These are phyloP conservation scores for Scytalidium sp. DNA, from an alignment of 2,329 filamentous ascomycete species.

Conservation along the genomic window DNA sequence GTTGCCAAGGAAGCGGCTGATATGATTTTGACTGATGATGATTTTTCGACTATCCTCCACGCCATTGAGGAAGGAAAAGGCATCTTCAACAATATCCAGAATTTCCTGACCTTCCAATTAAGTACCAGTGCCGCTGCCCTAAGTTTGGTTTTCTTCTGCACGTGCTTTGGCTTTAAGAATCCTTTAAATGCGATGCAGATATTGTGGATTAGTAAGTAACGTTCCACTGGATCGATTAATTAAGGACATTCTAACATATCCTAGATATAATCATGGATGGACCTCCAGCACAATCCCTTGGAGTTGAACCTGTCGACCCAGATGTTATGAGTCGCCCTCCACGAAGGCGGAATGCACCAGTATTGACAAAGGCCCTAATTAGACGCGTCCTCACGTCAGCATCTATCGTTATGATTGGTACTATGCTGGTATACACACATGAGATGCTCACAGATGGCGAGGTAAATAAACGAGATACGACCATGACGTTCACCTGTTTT, in stretches of 20 bases:
- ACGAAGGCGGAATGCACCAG: conserved; percentile 79
- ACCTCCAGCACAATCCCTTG: conserved; percentile 92
- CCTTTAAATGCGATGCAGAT: conserved; percentile 99
- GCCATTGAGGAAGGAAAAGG: conserved; percentile 99
- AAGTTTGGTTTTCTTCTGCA: conserved; percentile 88
- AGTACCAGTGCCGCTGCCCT: conserved; percentile 94
- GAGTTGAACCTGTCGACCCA: conserved; percentile 91
- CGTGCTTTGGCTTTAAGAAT: conserved; percentile 87
- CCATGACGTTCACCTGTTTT: conserved; percentile 99
- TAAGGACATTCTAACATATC: conserved; percentile 8
- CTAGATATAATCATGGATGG: conserved; percentile 99
- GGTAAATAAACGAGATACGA: conserved; percentile 91
- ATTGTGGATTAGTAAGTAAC: conserved; percentile 90
- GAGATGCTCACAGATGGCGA: conserved; percentile 84
- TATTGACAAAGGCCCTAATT: conserved; percentile 82
- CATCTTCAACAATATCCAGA: conserved; percentile 99
- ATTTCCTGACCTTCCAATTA: conserved; percentile 97
- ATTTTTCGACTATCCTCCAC: conserved; percentile 86
- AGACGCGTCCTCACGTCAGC: conserved; percentile 85
- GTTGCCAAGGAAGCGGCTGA: conserved; percentile 96
- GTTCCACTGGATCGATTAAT: background rate
- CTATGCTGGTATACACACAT: conserved; percentile 83
- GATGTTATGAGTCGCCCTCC: conserved; percentile 92
- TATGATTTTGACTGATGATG: conserved; percentile 88
- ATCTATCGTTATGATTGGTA: conserved; percentile 86